A percentile compares a stretch with the other conserved stretches of the same genome.
phyloP scores from a whole-genome alignment of 1,139 yeast genomes.

The Kodamaea plutei region DNA sequence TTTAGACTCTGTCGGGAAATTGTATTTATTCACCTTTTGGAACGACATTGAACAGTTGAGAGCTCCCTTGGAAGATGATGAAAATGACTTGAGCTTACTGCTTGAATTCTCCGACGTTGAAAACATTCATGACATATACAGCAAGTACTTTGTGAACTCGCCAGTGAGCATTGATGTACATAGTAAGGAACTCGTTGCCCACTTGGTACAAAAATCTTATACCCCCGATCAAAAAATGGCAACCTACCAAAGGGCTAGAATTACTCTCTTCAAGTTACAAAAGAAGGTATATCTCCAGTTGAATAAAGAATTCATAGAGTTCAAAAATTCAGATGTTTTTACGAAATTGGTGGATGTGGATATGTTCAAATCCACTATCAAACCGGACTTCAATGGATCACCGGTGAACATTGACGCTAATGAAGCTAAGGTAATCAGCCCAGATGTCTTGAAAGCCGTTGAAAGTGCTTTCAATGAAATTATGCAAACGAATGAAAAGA shows the following conservation, averaged over 20 bases:
- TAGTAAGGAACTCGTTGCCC: conserved; percentile 6
- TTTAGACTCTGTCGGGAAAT: conserved; percentile 46
- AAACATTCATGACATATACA: conserved; percentile 33
- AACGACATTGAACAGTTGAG: conserved; percentile 60
- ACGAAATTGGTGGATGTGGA: conserved; percentile 35
- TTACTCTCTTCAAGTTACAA: conserved; percentile 55
- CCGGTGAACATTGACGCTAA: conserved; percentile 9
- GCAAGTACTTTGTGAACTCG: conserved; percentile 5
- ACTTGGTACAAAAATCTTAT: conserved; percentile 6
- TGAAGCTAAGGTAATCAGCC: no score
- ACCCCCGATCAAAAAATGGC: conserved; percentile 5
- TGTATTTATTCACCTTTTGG: conserved; percentile 57
- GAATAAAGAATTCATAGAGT: conserved; percentile 52
- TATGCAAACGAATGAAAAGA: conserved; percentile 23
- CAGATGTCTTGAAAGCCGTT: conserved; percentile 56
- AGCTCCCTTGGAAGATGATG: conserved; percentile 63
- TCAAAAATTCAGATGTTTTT: conserved; percentile 36
- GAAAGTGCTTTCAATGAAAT: conserved; percentile 70
- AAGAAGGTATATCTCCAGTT: conserved; percentile 45
- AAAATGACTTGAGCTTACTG: conserved; percentile 22
- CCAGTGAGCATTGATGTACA: conserved; percentile 8
- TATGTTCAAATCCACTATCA: background rate
- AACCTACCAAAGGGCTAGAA: conserved; percentile 47
- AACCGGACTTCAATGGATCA: conserved; percentile 3
- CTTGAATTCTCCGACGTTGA: conserved; percentile 41